Base-by-base conservation (phyloP, 2,329 filamentous ascomycete genomes). In the Colletotrichum sp. region DNA sequence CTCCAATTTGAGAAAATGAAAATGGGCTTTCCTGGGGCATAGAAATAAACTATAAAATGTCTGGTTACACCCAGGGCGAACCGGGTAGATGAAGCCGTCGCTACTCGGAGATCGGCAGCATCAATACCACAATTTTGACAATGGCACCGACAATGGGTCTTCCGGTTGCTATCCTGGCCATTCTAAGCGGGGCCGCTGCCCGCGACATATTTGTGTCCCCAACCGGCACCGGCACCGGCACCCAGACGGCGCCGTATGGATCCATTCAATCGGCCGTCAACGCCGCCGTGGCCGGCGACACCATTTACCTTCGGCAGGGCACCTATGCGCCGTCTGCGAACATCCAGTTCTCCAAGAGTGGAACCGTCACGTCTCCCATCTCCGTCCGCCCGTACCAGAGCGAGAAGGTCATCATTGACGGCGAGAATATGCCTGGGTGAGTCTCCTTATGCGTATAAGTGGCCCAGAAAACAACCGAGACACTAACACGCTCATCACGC, bases 331-430 rank as follows among this genome's bases (percentile, higher is more conserved):
- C 83, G 2, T 84, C 85, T 9, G 84, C 82, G 12, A 88, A 88
- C 78, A 86, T 88, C 55, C 85, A 87, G 73, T 83, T 88, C 78
- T 84, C 80, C 28, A 84, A 85, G 75, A 83, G 82, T 71, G 86
- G 87, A 16, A 87, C 84, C 2, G 77, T 80, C 13, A 80, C 82
- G 3, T 79, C 82, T 1, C 86, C 85, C 2, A 85, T 85, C 65
- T 86, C 84, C 3, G 79, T 88, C 32, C 80, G 82, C 9, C 80
- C 86, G 0, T 88, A 88, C 70, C 79, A 82, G 9, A 79, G 77
- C 8, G 86, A 88, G 77, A 84, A 84, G 62, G 86, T 87, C 34
- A 83, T 87, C 64, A 81, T 89, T 49, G 84, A 89, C 78, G 87
- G 87, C 63, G 86, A 88, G 70, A 79, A 70, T 21, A 80, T 89